Evolutionary conservation across 2,329 filamentous ascomycete genomes (phyloP).

Genomic region (Apiospora koreana): DNA sequence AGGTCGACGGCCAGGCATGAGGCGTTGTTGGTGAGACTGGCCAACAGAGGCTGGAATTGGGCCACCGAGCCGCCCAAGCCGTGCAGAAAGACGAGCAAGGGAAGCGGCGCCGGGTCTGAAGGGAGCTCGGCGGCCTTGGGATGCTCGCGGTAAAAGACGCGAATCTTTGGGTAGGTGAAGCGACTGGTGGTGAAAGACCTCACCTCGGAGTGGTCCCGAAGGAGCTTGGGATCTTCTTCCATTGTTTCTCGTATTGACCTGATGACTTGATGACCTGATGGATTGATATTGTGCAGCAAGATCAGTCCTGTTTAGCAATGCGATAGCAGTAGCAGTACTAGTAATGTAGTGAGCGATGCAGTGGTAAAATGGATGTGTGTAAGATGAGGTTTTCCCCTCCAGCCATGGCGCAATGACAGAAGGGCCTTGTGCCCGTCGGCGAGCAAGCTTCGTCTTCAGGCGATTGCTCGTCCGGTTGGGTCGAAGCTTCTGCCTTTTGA

Average conservation of each 20-base stretch:
- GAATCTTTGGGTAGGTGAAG: slow-evolving; percentile 72
- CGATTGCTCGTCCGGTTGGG: neutral
- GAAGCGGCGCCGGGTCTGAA: slow-evolving; percentile 69
- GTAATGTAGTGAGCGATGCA: neutral
- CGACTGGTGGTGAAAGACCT: slow-evolving; percentile 70
- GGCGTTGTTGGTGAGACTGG: slow-evolving; percentile 78
- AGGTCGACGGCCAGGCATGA: slow-evolving; percentile 87
- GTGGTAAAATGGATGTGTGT: neutral
- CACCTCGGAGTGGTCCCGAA: slow-evolving; percentile 74
- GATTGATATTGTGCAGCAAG: no score
- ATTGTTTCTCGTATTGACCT: no score
- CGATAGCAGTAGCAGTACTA: no score
- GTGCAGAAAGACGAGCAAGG: slow-evolving; percentile 87
- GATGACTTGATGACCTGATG: no score
- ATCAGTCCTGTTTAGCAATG: no score
- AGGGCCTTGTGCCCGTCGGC: neutral
- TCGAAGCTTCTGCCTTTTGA: neutral
- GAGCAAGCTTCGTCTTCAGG: neutral
- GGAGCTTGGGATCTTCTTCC: slow-evolving; percentile 65
- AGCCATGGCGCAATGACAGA: neutral
- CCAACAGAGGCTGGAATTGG: slow-evolving; percentile 82
- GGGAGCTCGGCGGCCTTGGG: slow-evolving; percentile 81
- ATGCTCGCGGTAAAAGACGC: slow-evolving; percentile 83
- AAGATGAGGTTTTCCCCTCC: neutral
- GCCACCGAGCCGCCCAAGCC: slow-evolving; percentile 90